Conservation (phyloP, 2,329 filamentous ascomycete species). For the Cladophialophora psammophila region DNA sequence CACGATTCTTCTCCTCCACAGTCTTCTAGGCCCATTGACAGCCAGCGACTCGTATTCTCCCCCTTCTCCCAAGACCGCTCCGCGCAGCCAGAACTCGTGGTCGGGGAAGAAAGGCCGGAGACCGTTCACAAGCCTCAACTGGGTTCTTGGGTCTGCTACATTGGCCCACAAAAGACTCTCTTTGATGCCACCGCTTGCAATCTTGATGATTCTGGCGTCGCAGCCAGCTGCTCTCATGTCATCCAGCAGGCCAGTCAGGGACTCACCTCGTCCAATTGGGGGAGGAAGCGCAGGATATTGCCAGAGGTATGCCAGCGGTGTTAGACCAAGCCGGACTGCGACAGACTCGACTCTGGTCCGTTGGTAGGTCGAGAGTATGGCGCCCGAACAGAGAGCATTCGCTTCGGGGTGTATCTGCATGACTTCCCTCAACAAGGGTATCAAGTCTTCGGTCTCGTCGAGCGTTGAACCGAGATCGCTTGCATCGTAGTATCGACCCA, state of each 20-base stretch:
- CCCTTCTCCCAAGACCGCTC: constrained; percentile 85
- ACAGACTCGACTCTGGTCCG: constrained; percentile 94
- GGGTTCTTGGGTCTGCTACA: constrained; percentile 66
- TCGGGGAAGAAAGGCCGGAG: constrained; percentile 64
- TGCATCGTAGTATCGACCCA: constrained; percentile 72
- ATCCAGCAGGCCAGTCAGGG: constrained; percentile 65
- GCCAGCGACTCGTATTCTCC: constrained; percentile 96
- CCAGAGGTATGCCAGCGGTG: constrained; percentile 88
- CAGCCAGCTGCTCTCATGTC: constrained; percentile 82
- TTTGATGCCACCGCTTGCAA: constrained; percentile 87
- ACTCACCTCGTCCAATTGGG: constrained; percentile 44
- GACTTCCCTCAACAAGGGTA: constrained; percentile 75
- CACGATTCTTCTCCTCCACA: constrained; percentile 77
- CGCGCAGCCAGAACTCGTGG: constrained; percentile 61
- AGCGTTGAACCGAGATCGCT: constrained; percentile 12
- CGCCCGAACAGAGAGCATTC: constrained; percentile 87
- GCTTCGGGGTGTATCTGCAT: constrained; percentile 75
- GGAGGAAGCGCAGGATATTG: constrained; percentile 79
- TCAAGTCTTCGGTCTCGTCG: constrained; percentile 89
- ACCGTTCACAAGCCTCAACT: constrained; percentile 57
- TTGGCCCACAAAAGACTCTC: constrained; percentile 81
- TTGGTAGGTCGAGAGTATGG: constrained; percentile 94
- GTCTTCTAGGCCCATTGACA: constrained; percentile 73
- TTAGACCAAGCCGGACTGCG: constrained; percentile 80
- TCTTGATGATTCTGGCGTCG: constrained; percentile 92